A percentile compares a stretch with the other conserved stretches of the same genome.
phyloP scores from a whole-genome alignment of 805 yeast genomes.

The Candida berthetii region DNA sequence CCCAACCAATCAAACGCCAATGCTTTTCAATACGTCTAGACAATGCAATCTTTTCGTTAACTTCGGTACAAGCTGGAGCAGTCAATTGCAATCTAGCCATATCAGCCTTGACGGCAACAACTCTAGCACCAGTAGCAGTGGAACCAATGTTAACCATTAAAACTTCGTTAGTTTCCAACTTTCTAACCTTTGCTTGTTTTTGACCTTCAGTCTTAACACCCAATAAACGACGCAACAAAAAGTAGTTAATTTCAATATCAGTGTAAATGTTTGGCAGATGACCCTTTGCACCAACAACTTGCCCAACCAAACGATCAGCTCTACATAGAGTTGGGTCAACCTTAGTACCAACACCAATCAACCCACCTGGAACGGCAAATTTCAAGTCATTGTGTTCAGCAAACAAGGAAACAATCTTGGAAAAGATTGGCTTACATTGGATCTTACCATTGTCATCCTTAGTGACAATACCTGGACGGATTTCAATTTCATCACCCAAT shows the following conservation, averaged over 20 bases:
- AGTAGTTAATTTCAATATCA: constrained; percentile 95
- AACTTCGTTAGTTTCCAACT: constrained; percentile 89
- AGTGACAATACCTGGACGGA: constrained; percentile 98
- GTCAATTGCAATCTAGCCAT: constrained; percentile 97
- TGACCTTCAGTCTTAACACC: constrained; percentile 99
- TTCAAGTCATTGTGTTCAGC: constrained; percentile 98
- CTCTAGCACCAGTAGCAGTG: constrained; percentile 99
- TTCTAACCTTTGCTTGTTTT: constrained; percentile 94
- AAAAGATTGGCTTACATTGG: constrained; percentile 93
- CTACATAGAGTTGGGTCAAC: constrained; percentile 98
- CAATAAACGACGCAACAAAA: constrained; percentile 89
- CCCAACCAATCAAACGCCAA: constrained; percentile 99
- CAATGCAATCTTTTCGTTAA: constrained; percentile 96
- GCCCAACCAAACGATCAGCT: constrained; percentile 99
- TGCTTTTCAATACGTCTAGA: constrained; percentile 99
- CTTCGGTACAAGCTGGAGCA: constrained; percentile 98
- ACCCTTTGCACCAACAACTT: constrained; percentile 97
- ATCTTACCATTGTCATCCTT: constrained; percentile 84
- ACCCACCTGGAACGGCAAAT: constrained; percentile 99
- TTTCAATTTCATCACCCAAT: constrained; percentile 97
- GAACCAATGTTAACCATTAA: constrained; percentile 99
- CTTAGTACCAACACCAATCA: constrained; percentile 98
- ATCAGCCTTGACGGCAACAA: constrained; percentile 96
- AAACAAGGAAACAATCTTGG: constrained; percentile 87
- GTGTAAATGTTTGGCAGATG: constrained; percentile 94